Evolutionary conservation across 257 asterid genomes (phyloP).

Genomic region (Ligustrum vulgare): DNA sequence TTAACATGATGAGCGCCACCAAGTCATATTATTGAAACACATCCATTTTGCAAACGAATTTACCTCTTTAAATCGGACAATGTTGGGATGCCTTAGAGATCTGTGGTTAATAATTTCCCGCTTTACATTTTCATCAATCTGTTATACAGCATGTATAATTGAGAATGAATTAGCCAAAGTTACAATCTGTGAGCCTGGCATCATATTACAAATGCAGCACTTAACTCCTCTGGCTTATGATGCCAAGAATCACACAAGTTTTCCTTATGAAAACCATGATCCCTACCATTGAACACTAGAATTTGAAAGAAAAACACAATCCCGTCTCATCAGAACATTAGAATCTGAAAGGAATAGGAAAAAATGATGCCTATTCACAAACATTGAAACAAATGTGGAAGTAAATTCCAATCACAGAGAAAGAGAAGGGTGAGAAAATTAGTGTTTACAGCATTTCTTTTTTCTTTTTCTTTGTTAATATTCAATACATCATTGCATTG

Average conservation of each 20-base stretch:
- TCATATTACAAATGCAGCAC: not conserved
- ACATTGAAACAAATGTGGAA: not conserved
- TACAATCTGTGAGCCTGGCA: not conserved
- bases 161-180: constrained; percentile 8
- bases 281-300: not conserved
- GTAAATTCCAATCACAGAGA: not conserved
- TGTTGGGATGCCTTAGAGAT: constrained; percentile 91
- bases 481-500: not conserved
- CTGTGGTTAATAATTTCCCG: constrained; percentile 91
- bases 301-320: not conserved
- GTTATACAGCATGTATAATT: constrained; percentile 17
- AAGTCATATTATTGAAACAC: constrained; percentile 7
- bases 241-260: not conserved
- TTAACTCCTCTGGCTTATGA: not conserved
- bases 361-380: not conserved
- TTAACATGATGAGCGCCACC: not conserved
- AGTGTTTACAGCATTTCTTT: not conserved
- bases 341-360: too few species aligned
- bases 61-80: constrained; percentile 90
- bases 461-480: not conserved
- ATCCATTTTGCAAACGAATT: not conserved
- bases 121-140: constrained; percentile 96
- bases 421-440: not conserved
- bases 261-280: not conserved
- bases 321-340: too few species aligned